A percentile compares a stretch with the other conserved stretches of the same genome.
These are phyloP conservation scores for Russula foetens DNA, from an alignment of 768 basidiomycete genomes.

Conservation along the genomic window DNA sequence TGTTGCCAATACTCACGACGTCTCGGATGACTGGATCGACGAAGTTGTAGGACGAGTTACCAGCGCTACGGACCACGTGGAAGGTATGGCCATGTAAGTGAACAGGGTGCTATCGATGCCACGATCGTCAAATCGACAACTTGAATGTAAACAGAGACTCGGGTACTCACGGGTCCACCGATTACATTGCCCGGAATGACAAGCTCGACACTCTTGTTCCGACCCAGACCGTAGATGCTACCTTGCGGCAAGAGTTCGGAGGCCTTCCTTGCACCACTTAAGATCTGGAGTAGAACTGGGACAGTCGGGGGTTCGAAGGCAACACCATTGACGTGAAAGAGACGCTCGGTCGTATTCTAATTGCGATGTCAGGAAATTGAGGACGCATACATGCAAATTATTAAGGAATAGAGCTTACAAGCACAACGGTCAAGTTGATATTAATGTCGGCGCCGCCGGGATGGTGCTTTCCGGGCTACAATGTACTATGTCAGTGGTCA, in stretches of 20 bases:
- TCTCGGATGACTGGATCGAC: constrained; percentile 17
- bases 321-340: neutral
- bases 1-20: constrained; percentile 13
- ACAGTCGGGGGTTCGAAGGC: neutral
- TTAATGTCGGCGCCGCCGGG: constrained; percentile 17
- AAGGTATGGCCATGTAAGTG: constrained; percentile 19
- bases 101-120: constrained; percentile 4
- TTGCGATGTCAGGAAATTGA: neutral
- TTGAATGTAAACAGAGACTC: no score
- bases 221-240: constrained; percentile 3
- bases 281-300: constrained; percentile 12
- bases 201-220: constrained; percentile 9
- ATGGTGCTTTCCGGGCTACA: constrained; percentile 3
- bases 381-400: neutral
- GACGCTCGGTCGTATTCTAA: neutral
- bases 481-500: neutral
- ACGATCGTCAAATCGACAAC: neutral
- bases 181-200: neutral
- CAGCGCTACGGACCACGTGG: constrained; percentile 20
- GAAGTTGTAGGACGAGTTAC: constrained; percentile 18
- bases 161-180: neutral
- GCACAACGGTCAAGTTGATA: neutral
- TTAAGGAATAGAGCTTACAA: constrained; percentile 21
- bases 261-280: neutral
- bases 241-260: neutral